These are phyloP conservation scores for Aureobasidium sp. DNA, from an alignment of 2,329 filamentous ascomycete species.

Conservation along the genomic window DNA sequence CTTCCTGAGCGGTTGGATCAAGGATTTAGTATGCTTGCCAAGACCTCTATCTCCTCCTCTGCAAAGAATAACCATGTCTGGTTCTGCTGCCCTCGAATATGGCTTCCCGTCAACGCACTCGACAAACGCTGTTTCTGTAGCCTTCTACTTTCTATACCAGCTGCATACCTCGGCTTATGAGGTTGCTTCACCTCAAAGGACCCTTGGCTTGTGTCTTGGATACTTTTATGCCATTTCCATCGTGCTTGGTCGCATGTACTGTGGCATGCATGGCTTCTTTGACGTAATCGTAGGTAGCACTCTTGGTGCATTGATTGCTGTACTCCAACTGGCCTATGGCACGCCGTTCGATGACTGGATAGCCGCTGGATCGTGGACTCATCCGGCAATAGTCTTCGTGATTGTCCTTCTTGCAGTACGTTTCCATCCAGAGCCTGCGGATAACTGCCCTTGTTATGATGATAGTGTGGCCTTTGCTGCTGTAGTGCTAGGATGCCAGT, in stretches of 20 bases:
- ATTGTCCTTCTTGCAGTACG: slow-evolving; percentile 69
- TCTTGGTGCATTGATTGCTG: slow-evolving; percentile 59
- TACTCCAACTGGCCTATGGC: slow-evolving; percentile 47
- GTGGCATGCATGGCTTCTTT: slow-evolving; percentile 96
- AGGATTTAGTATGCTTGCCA: slow-evolving; percentile 88
- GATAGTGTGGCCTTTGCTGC: slow-evolving; percentile 91
- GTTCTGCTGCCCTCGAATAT: slow-evolving; percentile 89
- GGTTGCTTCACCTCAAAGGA: slow-evolving; percentile 41
- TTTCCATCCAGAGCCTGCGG: slow-evolving; percentile 89
- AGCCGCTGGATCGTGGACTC: slow-evolving; percentile 54
- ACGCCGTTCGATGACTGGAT: slow-evolving; percentile 62
- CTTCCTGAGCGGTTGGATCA: slow-evolving; percentile 73
- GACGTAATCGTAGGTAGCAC: slow-evolving; percentile 77
- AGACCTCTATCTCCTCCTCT: slow-evolving; percentile 86
- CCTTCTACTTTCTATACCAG: slow-evolving; percentile 69
- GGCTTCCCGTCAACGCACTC: slow-evolving; percentile 97
- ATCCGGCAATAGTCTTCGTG: slow-evolving; percentile 55
- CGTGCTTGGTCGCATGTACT: slow-evolving; percentile 84
- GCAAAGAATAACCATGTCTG: slow-evolving; percentile 94
- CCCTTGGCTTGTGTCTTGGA: slow-evolving; percentile 50
- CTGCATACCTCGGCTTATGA: slow-evolving; percentile 58
- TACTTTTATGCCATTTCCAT: slow-evolving; percentile 88
- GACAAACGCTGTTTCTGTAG: slow-evolving; percentile 91
- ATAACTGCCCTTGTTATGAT: slow-evolving; percentile 95
- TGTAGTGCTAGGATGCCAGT: slow-evolving; percentile 75